Percentiles rank a stretch among this genome's conserved stretches.
Conservation (phyloP, 2,329 filamentous ascomycete genomes). For the Colletotrichum sp. region DNA sequence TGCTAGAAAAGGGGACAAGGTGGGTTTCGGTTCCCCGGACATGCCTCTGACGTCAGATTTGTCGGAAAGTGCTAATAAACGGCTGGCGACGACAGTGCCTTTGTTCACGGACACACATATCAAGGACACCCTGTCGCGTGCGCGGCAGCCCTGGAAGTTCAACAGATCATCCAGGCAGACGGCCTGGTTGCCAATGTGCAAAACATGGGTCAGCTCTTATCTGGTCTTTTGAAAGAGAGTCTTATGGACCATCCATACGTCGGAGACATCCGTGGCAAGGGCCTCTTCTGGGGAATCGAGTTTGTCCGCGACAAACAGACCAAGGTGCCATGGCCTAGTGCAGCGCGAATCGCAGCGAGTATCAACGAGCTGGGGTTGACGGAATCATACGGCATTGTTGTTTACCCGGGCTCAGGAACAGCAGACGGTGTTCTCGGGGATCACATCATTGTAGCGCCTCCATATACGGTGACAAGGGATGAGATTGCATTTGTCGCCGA, state of each 20-base stretch:
- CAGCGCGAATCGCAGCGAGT: slow-evolving; percentile 36
- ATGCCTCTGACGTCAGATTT: slow-evolving; percentile 21
- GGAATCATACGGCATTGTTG: slow-evolving; percentile 38
- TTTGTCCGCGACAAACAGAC: slow-evolving; percentile 43
- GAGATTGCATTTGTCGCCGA: slow-evolving; percentile 50
- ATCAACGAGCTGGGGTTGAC: slow-evolving; percentile 29
- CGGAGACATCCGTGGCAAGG: slow-evolving; percentile 43
- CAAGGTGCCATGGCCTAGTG: slow-evolving; percentile 39
- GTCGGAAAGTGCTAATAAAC: neutral
- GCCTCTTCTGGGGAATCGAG: slow-evolving; percentile 52
- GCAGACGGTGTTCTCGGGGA: slow-evolving; percentile 67
- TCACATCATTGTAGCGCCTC: slow-evolving; percentile 72
- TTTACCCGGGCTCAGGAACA: slow-evolving; percentile 70
- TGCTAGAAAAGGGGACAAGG: slow-evolving; percentile 51
- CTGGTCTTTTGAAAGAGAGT: slow-evolving; percentile 26
- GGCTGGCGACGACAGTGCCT: slow-evolving; percentile 37
- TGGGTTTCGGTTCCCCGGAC: neutral
- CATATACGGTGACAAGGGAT: slow-evolving; percentile 65
- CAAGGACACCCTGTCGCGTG: slow-evolving; percentile 44
- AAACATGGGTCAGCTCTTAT: slow-evolving; percentile 34
- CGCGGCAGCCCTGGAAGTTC: slow-evolving; percentile 42
- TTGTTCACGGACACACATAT: slow-evolving; percentile 64
- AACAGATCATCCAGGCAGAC: slow-evolving; percentile 38
- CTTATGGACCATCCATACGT: slow-evolving; percentile 37
- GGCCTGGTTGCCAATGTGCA: slow-evolving; percentile 35